These are phyloP conservation scores for Komagataella kurtzmanii DNA, from an alignment of 805 yeast species.

Conservation along the genomic window DNA sequence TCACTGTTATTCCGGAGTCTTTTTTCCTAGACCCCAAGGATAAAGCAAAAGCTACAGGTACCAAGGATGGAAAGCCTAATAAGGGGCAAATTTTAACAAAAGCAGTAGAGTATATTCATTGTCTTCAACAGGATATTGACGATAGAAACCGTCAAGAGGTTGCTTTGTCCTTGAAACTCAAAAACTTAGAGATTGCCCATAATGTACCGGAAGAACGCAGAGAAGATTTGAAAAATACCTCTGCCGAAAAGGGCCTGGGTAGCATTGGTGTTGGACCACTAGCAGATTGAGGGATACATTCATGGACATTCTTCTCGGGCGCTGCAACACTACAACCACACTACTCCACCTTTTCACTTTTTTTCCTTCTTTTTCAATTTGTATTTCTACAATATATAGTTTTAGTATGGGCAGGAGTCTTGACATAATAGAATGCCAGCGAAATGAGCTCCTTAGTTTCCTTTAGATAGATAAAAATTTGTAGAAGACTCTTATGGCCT, in stretches of 20 bases:
- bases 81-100: conserved; percentile 72
- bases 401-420: background rate
- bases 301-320: conserved; percentile 1
- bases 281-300: conserved; percentile 22
- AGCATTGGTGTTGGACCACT: conserved; percentile 77
- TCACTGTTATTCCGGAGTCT: conserved; percentile 18
- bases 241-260: conserved; percentile 68
- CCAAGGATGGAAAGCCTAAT: conserved; percentile 75
- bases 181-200: conserved; percentile 33
- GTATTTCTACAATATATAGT: background rate
- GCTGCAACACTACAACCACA: background rate
- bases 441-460: background rate
- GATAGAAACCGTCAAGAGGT: conserved; percentile 69
- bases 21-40: conserved; percentile 26
- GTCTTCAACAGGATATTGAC: conserved; percentile 61
- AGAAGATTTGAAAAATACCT: conserved; percentile 42
- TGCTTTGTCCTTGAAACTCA: conserved; percentile 49
- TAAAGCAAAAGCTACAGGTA: conserved; percentile 46
- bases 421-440: background rate
- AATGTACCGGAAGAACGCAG: conserved; percentile 24
- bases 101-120: conserved; percentile 59
- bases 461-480: background rate
- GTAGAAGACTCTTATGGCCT: background rate
- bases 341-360: background rate
- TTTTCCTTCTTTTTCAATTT: background rate